A percentile compares a stretch with the other conserved stretches of the same genome.
phyloP scores from a whole-genome alignment of 306 rosid species.

The Neltuma alba region DNA sequence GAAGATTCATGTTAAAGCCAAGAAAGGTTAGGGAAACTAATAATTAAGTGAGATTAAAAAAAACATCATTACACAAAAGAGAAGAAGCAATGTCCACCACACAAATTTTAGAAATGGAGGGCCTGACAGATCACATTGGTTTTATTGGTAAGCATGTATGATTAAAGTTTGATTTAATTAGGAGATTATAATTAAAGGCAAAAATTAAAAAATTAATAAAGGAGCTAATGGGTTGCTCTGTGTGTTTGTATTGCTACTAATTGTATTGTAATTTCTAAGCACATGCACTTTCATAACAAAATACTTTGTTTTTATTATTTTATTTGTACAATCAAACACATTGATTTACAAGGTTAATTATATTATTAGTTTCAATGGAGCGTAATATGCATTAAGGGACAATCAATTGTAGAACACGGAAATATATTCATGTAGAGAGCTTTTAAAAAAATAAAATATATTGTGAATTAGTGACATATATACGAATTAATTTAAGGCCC shows the following conservation, averaged over 20 bases:
- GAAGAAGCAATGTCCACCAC: conserved; percentile 1
- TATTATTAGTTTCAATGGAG: no score
- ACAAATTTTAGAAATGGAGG: conserved; percentile 10
- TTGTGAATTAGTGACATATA: not conserved
- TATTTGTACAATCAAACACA: not conserved
- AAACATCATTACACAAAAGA: conserved; percentile 16
- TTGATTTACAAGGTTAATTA: no score
- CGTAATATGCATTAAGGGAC: not conserved
- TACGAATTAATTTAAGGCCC: no score
- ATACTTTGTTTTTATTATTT: not conserved
- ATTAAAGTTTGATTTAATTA: not conserved
- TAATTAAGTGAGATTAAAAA: not conserved
- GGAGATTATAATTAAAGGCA: not conserved
- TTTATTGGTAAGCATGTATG: conserved; percentile 16
- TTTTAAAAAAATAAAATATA: no score
- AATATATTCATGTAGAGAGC: no score
- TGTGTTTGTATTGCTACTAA: not conserved
- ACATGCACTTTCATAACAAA: not conserved
- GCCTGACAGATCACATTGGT: conserved; percentile 27
- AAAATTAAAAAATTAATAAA: not conserved
- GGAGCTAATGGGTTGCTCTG: conserved; percentile 25
- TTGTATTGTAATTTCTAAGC: not conserved
- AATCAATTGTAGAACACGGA: not conserved
- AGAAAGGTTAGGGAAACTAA: not conserved
- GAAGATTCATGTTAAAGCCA: conserved; percentile 28